Conservation (phyloP, 1,284 basidiomycete species). For the Sutorius eximius region DNA sequence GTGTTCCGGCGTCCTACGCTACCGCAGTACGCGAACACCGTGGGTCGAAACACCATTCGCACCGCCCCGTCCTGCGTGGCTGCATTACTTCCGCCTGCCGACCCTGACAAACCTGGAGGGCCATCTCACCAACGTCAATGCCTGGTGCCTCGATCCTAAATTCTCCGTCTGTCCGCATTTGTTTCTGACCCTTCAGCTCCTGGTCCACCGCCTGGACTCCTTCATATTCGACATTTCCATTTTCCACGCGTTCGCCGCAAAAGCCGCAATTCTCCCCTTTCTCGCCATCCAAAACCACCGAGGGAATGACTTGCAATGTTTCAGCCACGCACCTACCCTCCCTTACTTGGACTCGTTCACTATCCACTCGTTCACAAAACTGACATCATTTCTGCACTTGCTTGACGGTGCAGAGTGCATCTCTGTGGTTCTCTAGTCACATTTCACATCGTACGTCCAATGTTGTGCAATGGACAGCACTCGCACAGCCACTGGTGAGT, state of each 20-base stretch:
- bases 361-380: conserved; percentile 6
- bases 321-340: neutral
- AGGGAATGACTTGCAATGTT: conserved; percentile 7
- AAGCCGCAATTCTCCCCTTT: conserved; percentile 19
- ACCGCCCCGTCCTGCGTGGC: neutral
- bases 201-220: neutral
- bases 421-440: conserved; percentile 8
- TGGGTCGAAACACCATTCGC: neutral
- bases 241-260: conserved; percentile 19
- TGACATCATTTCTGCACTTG: neutral
- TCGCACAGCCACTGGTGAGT: conserved; percentile 17
- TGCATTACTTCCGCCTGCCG: neutral
- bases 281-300: conserved; percentile 18
- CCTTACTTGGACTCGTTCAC: neutral
- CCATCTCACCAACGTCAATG: neutral
- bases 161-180: neutral
- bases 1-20: neutral
- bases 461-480: conserved; percentile 8
- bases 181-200: neutral
- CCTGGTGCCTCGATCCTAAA: conserved; percentile 8
- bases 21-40: neutral
- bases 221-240: conserved; percentile 3
- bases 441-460: conserved; percentile 9
- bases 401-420: neutral
- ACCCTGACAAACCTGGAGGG: conserved; percentile 13